Conservation (phyloP, 495 filamentous ascomycete genomes). For the Neohortaea acidophila region DNA sequence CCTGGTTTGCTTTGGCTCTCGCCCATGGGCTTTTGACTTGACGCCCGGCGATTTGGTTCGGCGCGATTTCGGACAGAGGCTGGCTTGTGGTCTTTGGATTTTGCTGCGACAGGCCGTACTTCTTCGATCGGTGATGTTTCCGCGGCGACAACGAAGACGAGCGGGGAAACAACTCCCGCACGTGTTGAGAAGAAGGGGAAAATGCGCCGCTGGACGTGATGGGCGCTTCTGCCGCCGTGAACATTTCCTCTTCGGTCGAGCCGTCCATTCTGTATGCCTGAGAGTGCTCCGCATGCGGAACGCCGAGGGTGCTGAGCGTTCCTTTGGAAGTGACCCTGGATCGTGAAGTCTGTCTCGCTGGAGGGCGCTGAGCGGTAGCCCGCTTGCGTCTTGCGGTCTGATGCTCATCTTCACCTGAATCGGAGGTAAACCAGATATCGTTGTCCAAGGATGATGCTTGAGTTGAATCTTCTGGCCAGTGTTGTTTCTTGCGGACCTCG, state of each 20-base stretch:
- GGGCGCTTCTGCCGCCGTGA: not conserved
- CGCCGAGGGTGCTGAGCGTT: constrained; percentile 5
- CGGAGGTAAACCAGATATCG: constrained; percentile 16
- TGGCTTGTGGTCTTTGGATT: not conserved
- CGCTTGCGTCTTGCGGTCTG: not conserved
- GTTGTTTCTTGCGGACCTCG: constrained; percentile 1
- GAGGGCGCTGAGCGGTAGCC: not conserved
- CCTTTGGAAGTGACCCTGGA: constrained; percentile 5
- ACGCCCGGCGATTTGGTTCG: not conserved
- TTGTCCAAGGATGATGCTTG: constrained; percentile 4
- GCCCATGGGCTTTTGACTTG: constrained; percentile 7
- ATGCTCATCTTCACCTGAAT: constrained; percentile 2
- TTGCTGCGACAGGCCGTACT: not conserved
- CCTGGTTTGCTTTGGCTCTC: constrained; percentile 1
- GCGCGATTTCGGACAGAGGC: constrained; percentile 1
- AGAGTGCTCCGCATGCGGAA: not conserved
- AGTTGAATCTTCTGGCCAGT: constrained; percentile 10
- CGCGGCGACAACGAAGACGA: constrained; percentile 12
- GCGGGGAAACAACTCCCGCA: constrained; percentile 13
- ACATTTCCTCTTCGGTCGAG: constrained; percentile 9
- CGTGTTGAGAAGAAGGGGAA: constrained; percentile 7
- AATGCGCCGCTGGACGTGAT: constrained; percentile 2
- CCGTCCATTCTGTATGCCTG: not conserved
- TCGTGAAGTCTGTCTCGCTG: constrained; percentile 9
- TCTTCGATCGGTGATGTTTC: not conserved